Evolutionary conservation across 495 filamentous ascomycete genomes (phyloP).

Genomic region (Neurospora africana): DNA sequence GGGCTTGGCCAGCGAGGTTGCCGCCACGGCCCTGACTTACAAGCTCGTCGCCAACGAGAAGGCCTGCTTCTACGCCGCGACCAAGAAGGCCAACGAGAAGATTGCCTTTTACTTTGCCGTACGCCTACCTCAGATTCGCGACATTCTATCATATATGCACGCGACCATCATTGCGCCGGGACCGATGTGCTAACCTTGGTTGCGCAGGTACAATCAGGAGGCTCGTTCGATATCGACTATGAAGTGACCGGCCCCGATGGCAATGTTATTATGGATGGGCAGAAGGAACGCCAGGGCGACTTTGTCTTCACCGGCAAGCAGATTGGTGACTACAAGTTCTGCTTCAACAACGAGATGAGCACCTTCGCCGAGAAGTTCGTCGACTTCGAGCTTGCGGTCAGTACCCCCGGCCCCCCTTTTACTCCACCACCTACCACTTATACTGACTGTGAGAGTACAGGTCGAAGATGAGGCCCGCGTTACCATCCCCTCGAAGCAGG

Average conservation of each 20-base stretch:
- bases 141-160: constrained; percentile 1
- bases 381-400: constrained; percentile 94
- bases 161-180: not conserved
- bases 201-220: constrained; percentile 81
- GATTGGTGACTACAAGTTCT: constrained; percentile 89
- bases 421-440: not conserved
- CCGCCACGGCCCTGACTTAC: constrained; percentile 90
- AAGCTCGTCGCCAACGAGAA: constrained; percentile 83
- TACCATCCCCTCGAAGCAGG: constrained; percentile 80
- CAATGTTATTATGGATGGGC: constrained; percentile 74
- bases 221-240: constrained; percentile 94
- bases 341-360: constrained; percentile 98
- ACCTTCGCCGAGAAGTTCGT: constrained; percentile 97
- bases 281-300: constrained; percentile 92
- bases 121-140: constrained; percentile 23
- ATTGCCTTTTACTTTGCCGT: constrained; percentile 99
- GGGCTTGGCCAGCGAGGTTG: constrained; percentile 50
- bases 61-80: constrained; percentile 83
- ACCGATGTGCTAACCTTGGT: not conserved
- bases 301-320: constrained; percentile 96
- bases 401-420: constrained; percentile 16
- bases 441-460: constrained; percentile 32
- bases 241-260: constrained; percentile 71
- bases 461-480: constrained; percentile 88
- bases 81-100: constrained; percentile 69